Evolutionary conservation across 106 monocot genomes (phyloP).

Genomic region (Ottelia alismoides): DNA sequence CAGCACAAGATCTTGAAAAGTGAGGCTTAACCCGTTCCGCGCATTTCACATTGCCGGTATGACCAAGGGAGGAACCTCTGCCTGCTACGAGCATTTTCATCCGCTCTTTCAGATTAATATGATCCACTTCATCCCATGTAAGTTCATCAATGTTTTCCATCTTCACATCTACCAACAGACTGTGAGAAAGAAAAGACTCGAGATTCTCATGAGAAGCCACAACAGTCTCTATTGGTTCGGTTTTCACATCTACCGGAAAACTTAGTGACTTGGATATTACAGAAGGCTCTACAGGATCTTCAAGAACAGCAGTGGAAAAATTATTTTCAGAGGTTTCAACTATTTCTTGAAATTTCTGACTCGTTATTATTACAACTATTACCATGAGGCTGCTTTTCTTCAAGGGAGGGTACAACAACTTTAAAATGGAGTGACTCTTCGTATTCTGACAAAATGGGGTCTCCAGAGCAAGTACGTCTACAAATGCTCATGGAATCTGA

Average conservation of each 20-base stretch:
- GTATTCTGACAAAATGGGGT: too few relatives aligned
- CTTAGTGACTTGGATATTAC: constrained; percentile 1
- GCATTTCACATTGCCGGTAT: not conserved
- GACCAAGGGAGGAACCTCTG: not conserved
- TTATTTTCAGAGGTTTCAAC: too few relatives aligned
- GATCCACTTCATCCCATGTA: constrained; percentile 29
- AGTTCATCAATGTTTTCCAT: constrained; percentile 14
- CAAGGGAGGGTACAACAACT: too few relatives aligned
- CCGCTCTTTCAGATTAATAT: constrained; percentile 30
- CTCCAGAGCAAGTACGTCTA: too few relatives aligned
- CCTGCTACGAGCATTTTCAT: constrained; percentile 6
- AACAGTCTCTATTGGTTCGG: constrained; percentile 14
- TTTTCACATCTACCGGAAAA: constrained; percentile 10
- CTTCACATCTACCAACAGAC: constrained; percentile 7
- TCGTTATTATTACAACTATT: too few relatives aligned
- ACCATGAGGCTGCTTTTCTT: too few relatives aligned
- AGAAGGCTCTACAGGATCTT: too few relatives aligned
- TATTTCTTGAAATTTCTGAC: too few relatives aligned
- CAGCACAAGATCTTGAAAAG: constrained; percentile 3
- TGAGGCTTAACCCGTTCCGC: not conserved
- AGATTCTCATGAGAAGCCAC: not conserved
- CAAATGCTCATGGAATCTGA: too few relatives aligned
- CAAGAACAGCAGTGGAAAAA: too few relatives aligned
- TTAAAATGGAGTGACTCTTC: too few relatives aligned
- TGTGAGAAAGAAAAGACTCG: not conserved